Evolutionary conservation across 2,329 filamentous ascomycete genomes (phyloP).

Genomic region (Penicillium hordei): DNA sequence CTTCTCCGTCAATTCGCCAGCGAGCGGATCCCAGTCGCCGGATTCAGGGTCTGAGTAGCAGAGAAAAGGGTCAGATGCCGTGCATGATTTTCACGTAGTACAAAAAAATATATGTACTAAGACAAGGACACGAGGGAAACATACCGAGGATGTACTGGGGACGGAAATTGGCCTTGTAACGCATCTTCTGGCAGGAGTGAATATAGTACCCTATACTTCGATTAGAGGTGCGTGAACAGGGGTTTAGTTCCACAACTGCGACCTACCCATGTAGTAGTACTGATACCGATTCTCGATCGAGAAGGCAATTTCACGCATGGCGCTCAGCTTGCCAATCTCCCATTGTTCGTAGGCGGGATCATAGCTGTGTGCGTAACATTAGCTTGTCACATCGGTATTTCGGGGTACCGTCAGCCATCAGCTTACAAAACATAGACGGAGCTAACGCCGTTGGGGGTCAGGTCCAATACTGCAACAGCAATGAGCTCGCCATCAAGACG

Average conservation of each 20-base stretch:
- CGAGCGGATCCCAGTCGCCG: constrained; percentile 46
- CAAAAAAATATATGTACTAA: neutral
- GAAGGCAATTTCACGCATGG: constrained; percentile 59
- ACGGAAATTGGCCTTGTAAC: constrained; percentile 50
- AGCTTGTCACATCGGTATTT: neutral
- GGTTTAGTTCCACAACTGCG: neutral
- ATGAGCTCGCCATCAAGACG: constrained; percentile 51
- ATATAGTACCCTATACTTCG: constrained; percentile 59
- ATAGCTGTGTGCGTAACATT: constrained; percentile 45
- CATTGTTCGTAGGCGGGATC: constrained; percentile 60
- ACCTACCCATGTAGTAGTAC: constrained; percentile 64
- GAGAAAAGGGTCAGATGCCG: constrained; percentile 2
- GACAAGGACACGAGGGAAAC: constrained; percentile 6
- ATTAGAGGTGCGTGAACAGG: neutral
- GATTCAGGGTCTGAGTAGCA: constrained; percentile 46
- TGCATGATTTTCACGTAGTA: neutral
- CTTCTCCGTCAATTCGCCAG: constrained; percentile 42
- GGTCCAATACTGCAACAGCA: constrained; percentile 50
- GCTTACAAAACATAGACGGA: constrained; percentile 52
- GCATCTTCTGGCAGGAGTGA: constrained; percentile 55
- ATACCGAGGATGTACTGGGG: constrained; percentile 52
- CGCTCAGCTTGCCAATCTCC: constrained; percentile 64
- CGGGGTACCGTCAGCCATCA: neutral
- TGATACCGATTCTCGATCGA: constrained; percentile 55
- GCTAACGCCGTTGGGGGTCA: constrained; percentile 49